A percentile compares a stretch with the other conserved stretches of the same genome.
These are phyloP conservation scores for Nigrospora oryzae DNA, from an alignment of 2,329 filamentous ascomycete genomes.

Conservation along the genomic window DNA sequence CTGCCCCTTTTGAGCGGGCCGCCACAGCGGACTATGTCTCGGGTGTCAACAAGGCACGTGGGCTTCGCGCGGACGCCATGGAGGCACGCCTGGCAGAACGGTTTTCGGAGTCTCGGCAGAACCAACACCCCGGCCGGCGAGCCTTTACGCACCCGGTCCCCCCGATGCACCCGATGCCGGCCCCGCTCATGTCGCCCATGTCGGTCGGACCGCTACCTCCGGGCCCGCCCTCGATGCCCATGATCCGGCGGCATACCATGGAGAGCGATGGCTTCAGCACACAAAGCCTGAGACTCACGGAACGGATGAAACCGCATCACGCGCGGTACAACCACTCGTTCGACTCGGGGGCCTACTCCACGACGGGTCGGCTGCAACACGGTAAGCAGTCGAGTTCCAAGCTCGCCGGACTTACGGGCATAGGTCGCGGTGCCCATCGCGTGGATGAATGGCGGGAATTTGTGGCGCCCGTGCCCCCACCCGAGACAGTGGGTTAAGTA, in stretches of 20 bases:
- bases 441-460: conserved; percentile 21
- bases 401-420: conserved; percentile 20
- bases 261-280: conserved; percentile 31
- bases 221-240: conserved; percentile 13
- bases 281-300: conserved; percentile 19
- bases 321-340: conserved; percentile 15
- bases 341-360: conserved; percentile 13
- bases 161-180: conserved; percentile 13
- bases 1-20: conserved; percentile 24
- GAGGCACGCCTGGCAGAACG: conserved; percentile 43
- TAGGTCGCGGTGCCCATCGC: conserved; percentile 21
- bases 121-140: conserved; percentile 13
- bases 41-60: conserved; percentile 33
- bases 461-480: conserved; percentile 9
- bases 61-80: conserved; percentile 31
- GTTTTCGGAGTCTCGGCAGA: conserved; percentile 34
- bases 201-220: conserved; percentile 20
- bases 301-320: conserved; percentile 16
- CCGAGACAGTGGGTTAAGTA: too few relatives aligned
- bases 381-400: conserved; percentile 15
- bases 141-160: conserved; percentile 8
- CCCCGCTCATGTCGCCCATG: conserved; percentile 15
- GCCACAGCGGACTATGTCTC: conserved; percentile 31
- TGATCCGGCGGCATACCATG: conserved; percentile 30
- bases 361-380: conserved; percentile 11